Evolutionary conservation across 345 rosid species (phyloP), one percentile per base, ranked within the genome.

Genomic region (Cardamine resedifolia): DNA sequence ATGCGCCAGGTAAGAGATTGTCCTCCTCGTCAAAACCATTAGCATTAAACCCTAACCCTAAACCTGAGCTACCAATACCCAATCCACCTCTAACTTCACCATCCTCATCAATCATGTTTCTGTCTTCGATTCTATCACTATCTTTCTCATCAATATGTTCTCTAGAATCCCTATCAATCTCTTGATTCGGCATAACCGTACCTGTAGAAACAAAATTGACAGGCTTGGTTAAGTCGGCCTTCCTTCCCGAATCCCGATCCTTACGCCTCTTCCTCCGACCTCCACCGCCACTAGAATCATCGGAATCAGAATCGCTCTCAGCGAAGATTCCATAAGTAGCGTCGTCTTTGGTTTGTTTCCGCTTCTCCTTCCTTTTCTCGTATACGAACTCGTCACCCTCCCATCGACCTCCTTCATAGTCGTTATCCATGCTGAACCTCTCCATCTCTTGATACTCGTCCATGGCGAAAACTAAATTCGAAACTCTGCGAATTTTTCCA

Each of bases 391-490:
- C 97, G 21, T 87, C 95, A 41, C 73, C 66, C 9, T 82, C 86
- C 95, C 92, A 91, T 44, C 83, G 84, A 27, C 90, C 96, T 16
- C 75, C 98, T 27, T 94, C 98, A 48, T 76, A 89, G 28, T 94
- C 97, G 62, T 94, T 94, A 19, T 91, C 92, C 91, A 84, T 81
- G 20, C 83, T 86, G 64, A 89, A 93, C 56, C 87, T 84, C 74
- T 91, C 98, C 97, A 84, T 89, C 73, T 90, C 96, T 69, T 89
- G 94, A 49, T 87, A 75, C 34, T 90, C 97, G 27, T 93, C 97
- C 98, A 88, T 89, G 73, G 49, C 39, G 33, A 64, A 48, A 5
- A 58, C 64, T 7, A 12, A 71, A 71, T 57, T 61, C 61, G 10
- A 55, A 63, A 4, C 71, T 10, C 48, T 28, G 5, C 20, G 10